Base-by-base conservation (phyloP, 208 protist genomes). In the Porcisia hertigi region DNA sequence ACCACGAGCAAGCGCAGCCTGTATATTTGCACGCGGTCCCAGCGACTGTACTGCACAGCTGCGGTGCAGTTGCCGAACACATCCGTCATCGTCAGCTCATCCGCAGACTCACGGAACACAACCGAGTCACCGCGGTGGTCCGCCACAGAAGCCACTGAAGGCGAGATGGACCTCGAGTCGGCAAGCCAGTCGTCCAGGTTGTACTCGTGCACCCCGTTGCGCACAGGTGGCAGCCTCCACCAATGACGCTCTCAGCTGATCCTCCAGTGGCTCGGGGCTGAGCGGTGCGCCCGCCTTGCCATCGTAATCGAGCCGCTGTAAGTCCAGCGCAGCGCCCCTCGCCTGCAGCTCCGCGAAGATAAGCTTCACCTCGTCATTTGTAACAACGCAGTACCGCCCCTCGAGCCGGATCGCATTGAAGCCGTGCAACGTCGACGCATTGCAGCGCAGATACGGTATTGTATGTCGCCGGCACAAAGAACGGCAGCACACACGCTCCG, bases 351-450 rank as follows among this genome's bases (percentile, higher is more conserved):
- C 25, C 47, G 6, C 49, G 7, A 80, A 55, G 4, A 75, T 30
- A 1, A 47, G 70, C 25, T 64, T 60, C 20, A 47, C 76, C 55
- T 81, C 76, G 18, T 36, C 23, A 43, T 72, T 71, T 0, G 76
- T 81, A 12, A 76, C 25, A 20, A 76, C 6, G 23, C 76, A 81
- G 76, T 76, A 76, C 53, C 64, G 76, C n/a, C 76, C 76, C 25
- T 54, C 36, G 53, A 53, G 70, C 25, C 76, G 76, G 60, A 81
- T 41, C 30, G 70, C 54, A 41, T 81, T 66, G 60, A 63, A 81
- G 41, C 76, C 76, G 57, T 76, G 76, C 12, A 81, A 20, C 5
- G 53, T 57, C 55, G 39, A 52, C 8, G 43, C 23, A 34, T 58
- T 43, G 11, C 43, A 59, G 71, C 73, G 53, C 12, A 81, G 11